Evolutionary conservation across 148 eudicot genomes (phyloP).

Genomic region (Chenopodium quinoa): DNA sequence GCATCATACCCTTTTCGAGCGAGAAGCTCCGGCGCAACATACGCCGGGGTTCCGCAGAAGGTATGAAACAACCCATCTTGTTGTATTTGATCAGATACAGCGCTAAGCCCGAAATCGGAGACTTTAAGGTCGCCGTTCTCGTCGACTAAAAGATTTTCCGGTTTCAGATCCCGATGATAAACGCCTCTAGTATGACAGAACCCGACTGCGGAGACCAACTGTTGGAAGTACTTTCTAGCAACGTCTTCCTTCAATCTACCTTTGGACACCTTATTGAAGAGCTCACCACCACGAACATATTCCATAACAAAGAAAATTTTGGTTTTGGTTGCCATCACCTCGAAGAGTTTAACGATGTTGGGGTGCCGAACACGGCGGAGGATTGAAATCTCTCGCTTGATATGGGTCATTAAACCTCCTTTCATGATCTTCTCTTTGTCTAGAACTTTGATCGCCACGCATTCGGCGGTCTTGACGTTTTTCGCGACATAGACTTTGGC

Average conservation of each 20-base stretch:
- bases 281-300: slow-evolving; percentile 57
- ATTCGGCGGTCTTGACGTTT: slow-evolving; percentile 35
- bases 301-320: slow-evolving; percentile 69
- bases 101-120: slow-evolving; percentile 60
- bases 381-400: slow-evolving; percentile 58
- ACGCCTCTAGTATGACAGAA: slow-evolving; percentile 67
- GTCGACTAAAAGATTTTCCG: slow-evolving; percentile 52
- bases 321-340: slow-evolving; percentile 62
- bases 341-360: slow-evolving; percentile 56
- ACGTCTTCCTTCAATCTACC: slow-evolving; percentile 52
- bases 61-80: slow-evolving; percentile 63
- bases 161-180: slow-evolving; percentile 59
- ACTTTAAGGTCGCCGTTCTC: slow-evolving; percentile 62
- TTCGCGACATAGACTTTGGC: slow-evolving; percentile 59
- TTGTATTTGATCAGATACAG: slow-evolving; percentile 49
- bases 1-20: slow-evolving; percentile 56
- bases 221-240: slow-evolving; percentile 61
- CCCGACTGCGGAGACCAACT: slow-evolving; percentile 49
- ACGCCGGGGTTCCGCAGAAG: slow-evolving; percentile 65
- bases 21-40: slow-evolving; percentile 60
- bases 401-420: slow-evolving; percentile 50
- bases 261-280: slow-evolving; percentile 55
- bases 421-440: slow-evolving; percentile 65
- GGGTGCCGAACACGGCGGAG: slow-evolving; percentile 60
- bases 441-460: slow-evolving; percentile 54